phyloP scores from a whole-genome alignment of 2,329 filamentous ascomycete genomes.

The Periglandula ipomoeae region DNA sequence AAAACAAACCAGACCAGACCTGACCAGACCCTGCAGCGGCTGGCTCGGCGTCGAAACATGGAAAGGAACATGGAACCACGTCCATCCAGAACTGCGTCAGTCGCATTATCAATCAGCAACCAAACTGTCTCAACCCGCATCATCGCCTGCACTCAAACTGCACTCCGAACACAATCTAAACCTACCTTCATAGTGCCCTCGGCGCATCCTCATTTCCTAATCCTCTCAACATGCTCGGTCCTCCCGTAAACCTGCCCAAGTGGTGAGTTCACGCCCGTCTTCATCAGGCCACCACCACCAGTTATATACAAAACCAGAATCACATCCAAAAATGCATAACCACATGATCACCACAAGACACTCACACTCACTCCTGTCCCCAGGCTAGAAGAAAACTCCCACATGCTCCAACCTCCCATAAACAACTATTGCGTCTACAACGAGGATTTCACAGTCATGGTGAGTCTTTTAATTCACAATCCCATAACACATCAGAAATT shows the following conservation, averaged over 20 bases:
- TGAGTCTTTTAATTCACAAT: slow-evolving; percentile 22
- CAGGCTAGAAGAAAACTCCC: slow-evolving; percentile 86
- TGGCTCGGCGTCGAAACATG: too few relatives aligned
- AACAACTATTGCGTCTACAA: slow-evolving; percentile 98
- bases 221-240: slow-evolving; percentile 32
- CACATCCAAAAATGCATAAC: too few relatives aligned
- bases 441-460: slow-evolving; percentile 73
- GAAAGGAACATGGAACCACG: neutral
- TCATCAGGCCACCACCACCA: neutral
- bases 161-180: too few relatives aligned
- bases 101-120: too few relatives aligned
- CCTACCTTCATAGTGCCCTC: too few relatives aligned
- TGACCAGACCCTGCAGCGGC: too few relatives aligned
- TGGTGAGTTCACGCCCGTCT: slow-evolving; percentile 34
- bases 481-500: too few relatives aligned
- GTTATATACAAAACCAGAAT: too few relatives aligned
- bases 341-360: neutral
- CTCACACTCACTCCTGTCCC: neutral
- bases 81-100: too few relatives aligned
- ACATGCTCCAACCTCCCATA: slow-evolving; percentile 85
- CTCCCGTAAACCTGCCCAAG: slow-evolving; percentile 48
- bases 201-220: neutral
- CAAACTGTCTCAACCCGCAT: too few relatives aligned
- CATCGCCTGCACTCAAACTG: neutral
- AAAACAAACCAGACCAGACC: too few relatives aligned